phyloP scores from a whole-genome alignment of 108 stramenopile genomes.

The Mediolabrus comicus region DNA sequence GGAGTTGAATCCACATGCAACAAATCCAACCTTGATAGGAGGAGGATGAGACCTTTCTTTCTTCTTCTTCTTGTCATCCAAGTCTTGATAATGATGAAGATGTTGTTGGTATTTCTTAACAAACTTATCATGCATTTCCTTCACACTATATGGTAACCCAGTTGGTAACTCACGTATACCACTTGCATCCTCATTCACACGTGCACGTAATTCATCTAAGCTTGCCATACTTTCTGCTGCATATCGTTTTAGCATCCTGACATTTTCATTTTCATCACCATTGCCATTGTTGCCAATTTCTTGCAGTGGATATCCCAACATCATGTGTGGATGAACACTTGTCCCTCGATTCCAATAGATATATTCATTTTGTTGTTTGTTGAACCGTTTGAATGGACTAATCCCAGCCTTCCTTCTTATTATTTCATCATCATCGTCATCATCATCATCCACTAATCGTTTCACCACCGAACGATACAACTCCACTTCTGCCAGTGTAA shows the following conservation, averaged over 20 bases:
- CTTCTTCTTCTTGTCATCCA: too few species aligned
- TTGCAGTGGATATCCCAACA: conserved; percentile 76
- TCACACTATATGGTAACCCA: conserved; percentile 67
- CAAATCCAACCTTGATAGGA: conserved; percentile 66
- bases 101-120: conserved; percentile 24
- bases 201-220: conserved; percentile 73
- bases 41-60: not conserved
- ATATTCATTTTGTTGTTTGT: conserved; percentile 10
- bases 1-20: conserved; percentile 79
- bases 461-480: conserved; percentile 41
- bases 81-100: not conserved
- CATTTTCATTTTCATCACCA: conserved; percentile 25
- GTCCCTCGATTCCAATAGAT: conserved; percentile 68
- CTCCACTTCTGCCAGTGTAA: conserved; percentile 46
- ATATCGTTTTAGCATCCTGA: conserved; percentile 65
- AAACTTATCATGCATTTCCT: conserved; percentile 42
- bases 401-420: conserved; percentile 8
- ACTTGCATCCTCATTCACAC: conserved; percentile 28
- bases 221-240: conserved; percentile 70
- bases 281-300: too few species aligned
- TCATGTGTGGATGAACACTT: conserved; percentile 68
- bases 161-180: conserved; percentile 49
- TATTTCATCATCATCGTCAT: not conserved
- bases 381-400: not conserved
- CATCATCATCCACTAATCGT: not conserved